Evolutionary conservation across 768 basidiomycete species (phyloP).

Genomic region (Dioszegia aurantiaca): DNA sequence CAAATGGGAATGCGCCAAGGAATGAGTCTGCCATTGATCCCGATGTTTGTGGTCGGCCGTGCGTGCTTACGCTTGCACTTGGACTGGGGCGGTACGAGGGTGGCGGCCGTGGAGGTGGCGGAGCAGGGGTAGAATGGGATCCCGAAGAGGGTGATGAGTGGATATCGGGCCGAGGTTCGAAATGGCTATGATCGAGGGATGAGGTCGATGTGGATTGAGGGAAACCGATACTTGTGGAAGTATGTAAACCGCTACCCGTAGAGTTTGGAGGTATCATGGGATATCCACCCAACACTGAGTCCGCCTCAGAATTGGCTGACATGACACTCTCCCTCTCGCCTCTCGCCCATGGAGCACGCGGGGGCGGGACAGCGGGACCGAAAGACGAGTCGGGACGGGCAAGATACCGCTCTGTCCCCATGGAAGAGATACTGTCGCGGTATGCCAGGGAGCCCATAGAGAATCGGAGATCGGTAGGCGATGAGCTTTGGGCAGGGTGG

Average conservation of each 20-base stretch:
- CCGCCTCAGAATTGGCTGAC: constrained; percentile 39
- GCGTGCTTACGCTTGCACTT: too few relatives aligned
- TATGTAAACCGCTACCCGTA: neutral
- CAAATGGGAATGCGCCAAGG: constrained; percentile 43
- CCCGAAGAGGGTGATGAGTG: neutral
- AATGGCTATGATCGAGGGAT: constrained; percentile 21
- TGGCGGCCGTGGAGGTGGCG: constrained; percentile 1
- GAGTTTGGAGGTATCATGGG: constrained; percentile 49
- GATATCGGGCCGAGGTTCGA: neutral
- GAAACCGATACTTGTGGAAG: constrained; percentile 13
- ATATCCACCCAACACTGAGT: constrained; percentile 44
- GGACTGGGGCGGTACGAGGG: neutral
- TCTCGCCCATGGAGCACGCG: neutral
- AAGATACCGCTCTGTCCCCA: constrained; percentile 39
- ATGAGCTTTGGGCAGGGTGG: neutral
- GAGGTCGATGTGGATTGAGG: constrained; percentile 35
- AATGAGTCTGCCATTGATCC: constrained; percentile 37
- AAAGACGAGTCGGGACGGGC: constrained; percentile 17
- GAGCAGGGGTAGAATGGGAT: neutral
- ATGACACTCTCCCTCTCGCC: constrained; percentile 31
- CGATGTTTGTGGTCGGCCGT: constrained; percentile 34
- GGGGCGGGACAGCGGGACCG: constrained; percentile 2
- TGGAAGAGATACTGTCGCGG: constrained; percentile 31
- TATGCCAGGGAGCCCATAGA: constrained; percentile 50
- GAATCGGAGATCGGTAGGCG: constrained; percentile 47